Base-by-base conservation (phyloP, 192 early-diverging fungal genomes). In the Backusella westeae region DNA sequence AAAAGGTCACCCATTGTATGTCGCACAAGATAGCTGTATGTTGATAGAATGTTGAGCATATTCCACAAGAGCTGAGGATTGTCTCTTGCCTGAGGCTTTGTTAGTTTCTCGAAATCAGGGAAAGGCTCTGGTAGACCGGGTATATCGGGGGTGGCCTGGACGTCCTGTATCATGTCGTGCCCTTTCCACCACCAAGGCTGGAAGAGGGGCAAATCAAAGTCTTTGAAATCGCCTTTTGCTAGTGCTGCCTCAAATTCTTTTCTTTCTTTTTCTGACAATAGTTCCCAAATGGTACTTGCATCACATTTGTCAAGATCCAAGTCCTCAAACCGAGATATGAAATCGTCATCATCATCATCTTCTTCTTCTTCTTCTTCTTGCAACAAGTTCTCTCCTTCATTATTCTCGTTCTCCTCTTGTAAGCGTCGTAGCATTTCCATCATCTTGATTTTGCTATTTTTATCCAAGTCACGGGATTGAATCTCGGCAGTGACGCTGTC, bases 401-500 rank as follows among this genome's bases (percentile, higher is more conserved):
- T 77, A 38, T 70, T 82, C 65, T 83, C 85, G 52, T 70, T 82
- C 65, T 83, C 85, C 29, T 77, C 81, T 49, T 78, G 79, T 32
- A 90, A 88, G 34, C 77, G 76, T 53, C 77, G 74, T 65, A 92
- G 69, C 21, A 90, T 80, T 65, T 85, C 73, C 0, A 87, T 70
- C 87, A 92, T 89, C 32, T 80, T 78, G 63, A 78, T 74, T 63
- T 90, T 85, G 21, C 87, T 79, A 42, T 84, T 75, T 34, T 88
- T 74, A 52, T 79, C 77, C 0, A 78, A 69, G 21, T 68, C 73
- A 26, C 82, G 74, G 72, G 63, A 80, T 34, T 88, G 79, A 0
- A 93, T 82, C 36, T 91, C 91, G 36, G 78, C 79, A 41, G 85
- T 80, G 2, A 93, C 78, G 38, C 80, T 89, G 0, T 86, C 78